Evolutionary conservation across 768 basidiomycete species (phyloP).

Genomic region (Coprinopsis strossmayeri): DNA sequence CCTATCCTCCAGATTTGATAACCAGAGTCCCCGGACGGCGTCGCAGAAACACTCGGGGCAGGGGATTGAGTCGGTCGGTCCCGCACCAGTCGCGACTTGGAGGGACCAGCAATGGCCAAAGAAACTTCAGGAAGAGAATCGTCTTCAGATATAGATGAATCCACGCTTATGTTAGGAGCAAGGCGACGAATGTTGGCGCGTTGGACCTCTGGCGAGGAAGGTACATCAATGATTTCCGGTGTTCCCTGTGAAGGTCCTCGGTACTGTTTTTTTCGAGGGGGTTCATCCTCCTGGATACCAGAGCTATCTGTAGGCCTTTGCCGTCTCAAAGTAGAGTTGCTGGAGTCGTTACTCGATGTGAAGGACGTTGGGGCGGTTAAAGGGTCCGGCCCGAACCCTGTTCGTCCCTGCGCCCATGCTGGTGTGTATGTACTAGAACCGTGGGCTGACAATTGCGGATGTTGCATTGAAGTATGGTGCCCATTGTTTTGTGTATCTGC

Average conservation of each 20-base stretch:
- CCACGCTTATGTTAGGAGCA: constrained; percentile 25
- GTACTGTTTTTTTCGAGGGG: constrained; percentile 67
- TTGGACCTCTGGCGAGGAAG: constrained; percentile 56
- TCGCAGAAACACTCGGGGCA: constrained; percentile 20
- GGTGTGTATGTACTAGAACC: no score
- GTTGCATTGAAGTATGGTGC: not conserved
- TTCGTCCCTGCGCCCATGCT: constrained; percentile 29
- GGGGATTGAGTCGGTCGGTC: constrained; percentile 31
- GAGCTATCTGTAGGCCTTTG: constrained; percentile 12
- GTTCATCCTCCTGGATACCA: constrained; percentile 43
- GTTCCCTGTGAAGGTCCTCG: constrained; percentile 36
- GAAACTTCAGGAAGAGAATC: constrained; percentile 54
- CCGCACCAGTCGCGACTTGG: constrained; percentile 50
- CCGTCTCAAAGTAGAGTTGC: constrained; percentile 1
- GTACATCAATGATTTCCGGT: constrained; percentile 35
- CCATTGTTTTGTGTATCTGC: not conserved
- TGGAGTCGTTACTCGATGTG: constrained; percentile 20
- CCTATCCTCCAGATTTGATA: constrained; percentile 60
- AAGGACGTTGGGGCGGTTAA: constrained; percentile 58
- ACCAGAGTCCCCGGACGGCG: constrained; percentile 27
- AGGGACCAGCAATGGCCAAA: constrained; percentile 34
- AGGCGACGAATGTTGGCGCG: constrained; percentile 45
- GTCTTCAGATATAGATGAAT: constrained; percentile 59
- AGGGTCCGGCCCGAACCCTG: constrained; percentile 37
- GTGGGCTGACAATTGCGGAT: constrained; percentile 17